Evolutionary conservation across 2,329 filamentous ascomycete species (phyloP).

Genomic region (Lachnellula willkommii): DNA sequence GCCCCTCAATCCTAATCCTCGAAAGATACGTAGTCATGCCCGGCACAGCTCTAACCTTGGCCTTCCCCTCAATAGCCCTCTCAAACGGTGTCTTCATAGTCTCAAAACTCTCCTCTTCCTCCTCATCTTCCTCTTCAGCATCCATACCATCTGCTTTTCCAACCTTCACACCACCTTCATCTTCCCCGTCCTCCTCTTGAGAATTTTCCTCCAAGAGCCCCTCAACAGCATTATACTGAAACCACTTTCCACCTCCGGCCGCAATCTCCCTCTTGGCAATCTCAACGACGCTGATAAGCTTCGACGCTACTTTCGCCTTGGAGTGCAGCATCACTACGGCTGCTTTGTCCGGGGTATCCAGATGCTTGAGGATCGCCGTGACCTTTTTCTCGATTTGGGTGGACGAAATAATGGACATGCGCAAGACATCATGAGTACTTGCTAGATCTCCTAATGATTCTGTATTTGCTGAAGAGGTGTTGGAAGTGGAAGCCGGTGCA

Average conservation of each 20-base stretch:
- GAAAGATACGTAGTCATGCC: conserved; percentile 59
- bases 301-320: conserved; percentile 43
- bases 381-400: conserved; percentile 46
- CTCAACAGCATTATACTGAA: conserved; percentile 34
- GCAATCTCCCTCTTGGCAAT: conserved; percentile 55
- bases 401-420: conserved; percentile 53
- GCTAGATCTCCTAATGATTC: conserved; percentile 30
- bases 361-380: conserved; percentile 22
- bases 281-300: conserved; percentile 64
- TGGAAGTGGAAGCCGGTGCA: neutral
- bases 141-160: conserved; percentile 18
- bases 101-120: conserved; percentile 49
- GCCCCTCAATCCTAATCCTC: conserved; percentile 45
- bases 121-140: conserved; percentile 35
- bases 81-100: conserved; percentile 52
- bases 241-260: conserved; percentile 40
- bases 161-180: conserved; percentile 18
- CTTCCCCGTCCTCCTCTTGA: conserved; percentile 35
- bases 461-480: conserved; percentile 19
- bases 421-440: conserved; percentile 40
- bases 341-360: conserved; percentile 30
- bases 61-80: conserved; percentile 44
- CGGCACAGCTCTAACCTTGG: conserved; percentile 43
- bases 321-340: conserved; percentile 37
- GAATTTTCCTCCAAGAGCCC: conserved; percentile 14